A percentile compares a stretch with the other conserved stretches of the same genome.
Evolutionary conservation across 345 rosid genomes (phyloP).

Genomic region (Lepidium aucheri): DNA sequence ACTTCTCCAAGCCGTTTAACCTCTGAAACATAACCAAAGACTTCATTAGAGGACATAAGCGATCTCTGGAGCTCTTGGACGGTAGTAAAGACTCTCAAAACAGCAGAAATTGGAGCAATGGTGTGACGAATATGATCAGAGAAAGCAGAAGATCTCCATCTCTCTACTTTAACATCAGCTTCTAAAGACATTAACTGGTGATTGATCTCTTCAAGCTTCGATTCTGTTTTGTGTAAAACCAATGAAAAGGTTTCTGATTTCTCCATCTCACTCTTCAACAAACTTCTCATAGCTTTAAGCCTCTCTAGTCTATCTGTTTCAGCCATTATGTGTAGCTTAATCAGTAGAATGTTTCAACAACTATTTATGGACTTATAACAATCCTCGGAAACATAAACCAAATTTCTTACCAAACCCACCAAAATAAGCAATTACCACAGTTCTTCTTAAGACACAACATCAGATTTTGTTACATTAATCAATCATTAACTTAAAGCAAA

Average conservation of each 20-base stretch:
- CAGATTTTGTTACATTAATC: constrained; percentile 12
- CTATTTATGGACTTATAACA: neutral
- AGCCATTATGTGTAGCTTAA: constrained; percentile 27
- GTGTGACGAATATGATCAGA: constrained; percentile 46
- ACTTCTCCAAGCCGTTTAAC: constrained; percentile 55
- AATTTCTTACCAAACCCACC: constrained; percentile 28
- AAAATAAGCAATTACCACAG: constrained; percentile 7
- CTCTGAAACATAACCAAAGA: constrained; percentile 35
- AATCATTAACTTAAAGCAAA: constrained; percentile 25
- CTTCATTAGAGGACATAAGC: constrained; percentile 22
- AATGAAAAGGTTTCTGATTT: constrained; percentile 45
- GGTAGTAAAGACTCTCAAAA: constrained; percentile 35
- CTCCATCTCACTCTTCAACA: constrained; percentile 47
- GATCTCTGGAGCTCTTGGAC: constrained; percentile 47
- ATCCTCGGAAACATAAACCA: constrained; percentile 17
- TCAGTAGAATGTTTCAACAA: constrained; percentile 5
- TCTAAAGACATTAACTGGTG: constrained; percentile 35
- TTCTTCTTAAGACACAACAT: neutral
- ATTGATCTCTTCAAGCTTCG: constrained; percentile 33
- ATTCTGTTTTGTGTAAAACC: constrained; percentile 33
- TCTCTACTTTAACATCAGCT: constrained; percentile 32
- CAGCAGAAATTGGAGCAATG: constrained; percentile 53
- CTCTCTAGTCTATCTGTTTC: constrained; percentile 28
- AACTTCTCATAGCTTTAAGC: constrained; percentile 37
- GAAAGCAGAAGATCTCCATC: constrained; percentile 32